phyloP scores from a whole-genome alignment of 2,329 filamentous ascomycete genomes.

The Xylariaceae sp. region DNA sequence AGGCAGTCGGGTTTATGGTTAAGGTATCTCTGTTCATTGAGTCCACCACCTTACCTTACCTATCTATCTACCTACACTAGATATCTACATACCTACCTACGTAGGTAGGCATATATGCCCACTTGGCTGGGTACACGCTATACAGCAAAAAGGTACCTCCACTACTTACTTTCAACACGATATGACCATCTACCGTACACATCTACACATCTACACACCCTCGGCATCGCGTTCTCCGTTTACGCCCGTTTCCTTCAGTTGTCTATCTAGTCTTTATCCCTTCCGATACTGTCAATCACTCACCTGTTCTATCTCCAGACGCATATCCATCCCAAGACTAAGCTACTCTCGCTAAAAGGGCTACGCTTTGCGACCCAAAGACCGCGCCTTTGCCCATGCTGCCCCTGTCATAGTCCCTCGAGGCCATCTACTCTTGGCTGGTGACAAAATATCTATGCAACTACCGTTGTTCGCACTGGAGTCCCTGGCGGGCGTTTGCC shows the following conservation, averaged over 20 bases:
- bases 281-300: background rate
- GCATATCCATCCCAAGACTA: background rate
- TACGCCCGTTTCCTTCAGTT: background rate
- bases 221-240: background rate
- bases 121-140: background rate
- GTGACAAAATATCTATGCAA: conserved; percentile 21
- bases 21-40: no score
- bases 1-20: no score
- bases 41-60: background rate
- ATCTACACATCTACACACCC: background rate
- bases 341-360: background rate
- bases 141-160: background rate
- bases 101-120: background rate
- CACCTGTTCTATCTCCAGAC: background rate
- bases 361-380: conserved; percentile 5
- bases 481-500: conserved; percentile 29
- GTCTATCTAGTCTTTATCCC: background rate
- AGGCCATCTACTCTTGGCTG: conserved; percentile 7
- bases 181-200: background rate
- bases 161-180: background rate
- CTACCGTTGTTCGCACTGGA: conserved; percentile 16
- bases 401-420: conserved; percentile 1
- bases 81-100: background rate
- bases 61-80: background rate
- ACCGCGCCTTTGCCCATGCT: conserved; percentile 7